These are phyloP conservation scores for Emydomyces testavorans DNA, from an alignment of 2,329 filamentous ascomycete genomes.

Conservation along the genomic window DNA sequence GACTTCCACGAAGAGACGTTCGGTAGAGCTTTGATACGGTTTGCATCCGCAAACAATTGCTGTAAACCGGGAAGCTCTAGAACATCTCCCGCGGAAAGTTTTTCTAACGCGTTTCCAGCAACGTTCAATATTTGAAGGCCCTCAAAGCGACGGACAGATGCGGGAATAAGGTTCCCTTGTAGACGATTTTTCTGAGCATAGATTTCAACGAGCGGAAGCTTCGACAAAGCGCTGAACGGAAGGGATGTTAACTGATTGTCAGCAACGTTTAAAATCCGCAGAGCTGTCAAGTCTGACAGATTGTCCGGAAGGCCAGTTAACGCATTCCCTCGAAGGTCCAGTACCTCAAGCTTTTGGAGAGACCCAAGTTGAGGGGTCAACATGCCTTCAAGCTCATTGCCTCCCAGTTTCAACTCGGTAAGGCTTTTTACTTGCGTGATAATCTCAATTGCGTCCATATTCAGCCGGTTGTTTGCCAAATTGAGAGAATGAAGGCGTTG, in stretches of 20 bases:
- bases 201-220: constrained; percentile 61
- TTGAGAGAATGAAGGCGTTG: constrained; percentile 69
- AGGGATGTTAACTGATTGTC: constrained; percentile 64
- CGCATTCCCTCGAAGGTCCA: constrained; percentile 73
- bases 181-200: constrained; percentile 68
- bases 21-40: constrained; percentile 62
- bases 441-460: constrained; percentile 54
- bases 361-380: constrained; percentile 53
- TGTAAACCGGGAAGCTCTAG: constrained; percentile 61
- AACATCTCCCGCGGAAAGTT: constrained; percentile 37
- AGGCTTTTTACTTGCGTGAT: constrained; percentile 62
- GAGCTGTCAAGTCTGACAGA: constrained; percentile 53
- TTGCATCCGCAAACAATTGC: constrained; percentile 65
- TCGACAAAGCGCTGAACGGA: constrained; percentile 56
- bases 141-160: constrained; percentile 46
- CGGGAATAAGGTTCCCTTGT: constrained; percentile 57
- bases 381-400: constrained; percentile 60
- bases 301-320: constrained; percentile 58
- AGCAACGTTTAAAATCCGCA: constrained; percentile 67
- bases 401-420: constrained; percentile 68
- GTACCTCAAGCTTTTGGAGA: constrained; percentile 59
- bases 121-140: constrained; percentile 66
- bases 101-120: constrained; percentile 59
- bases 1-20: constrained; percentile 62
- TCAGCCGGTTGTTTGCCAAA: constrained; percentile 72